Evolutionary conservation across 2,329 filamentous ascomycete species (phyloP), one percentile per base, ranked within the genome.

Genomic region (Chaetomium globosum): DNA sequence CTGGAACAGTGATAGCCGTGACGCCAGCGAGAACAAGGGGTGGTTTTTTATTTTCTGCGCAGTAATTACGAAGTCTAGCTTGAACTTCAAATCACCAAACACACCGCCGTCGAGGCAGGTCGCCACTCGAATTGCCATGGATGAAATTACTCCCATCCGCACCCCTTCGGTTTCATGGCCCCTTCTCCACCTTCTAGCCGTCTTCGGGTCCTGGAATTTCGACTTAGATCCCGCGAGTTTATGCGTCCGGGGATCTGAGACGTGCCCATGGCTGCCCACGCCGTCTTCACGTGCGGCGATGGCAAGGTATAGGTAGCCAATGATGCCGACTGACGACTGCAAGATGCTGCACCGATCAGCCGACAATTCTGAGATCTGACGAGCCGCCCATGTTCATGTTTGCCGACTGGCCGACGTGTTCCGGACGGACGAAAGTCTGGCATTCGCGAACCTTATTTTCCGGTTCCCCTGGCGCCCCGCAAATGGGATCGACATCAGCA

Each of bases 171-270:
- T 46, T 61, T 68, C 61, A 61, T 61, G 33, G 33, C 12, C 8
- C 43, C 46, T 21, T 51, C 23, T 46, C 49, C 54, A 31, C 54
- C 61, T 30, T 19, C 46, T 63, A 61, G 36, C 54, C 33, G 54
- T 56, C 48, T 61, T 59, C 57, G 54, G 54, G 49, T 65, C 55
- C 64, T 66, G 59, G 56, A 62, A 65, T 31, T 28, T 36, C 46
- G 19, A 65, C 63, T 23, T 10, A 26, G 33, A 57, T 51, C 54
- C 51, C 56, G 48, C 46, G 57, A 49, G 53, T 65, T 63, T 51
- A 64, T 69, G 67, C 68, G 64, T 39, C n/a, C 64, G 64, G 30
- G 31, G 9, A 48, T 63, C 61, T 68, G 67, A 73, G 71, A 69
- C 68, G 61, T 54, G 63, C 36, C 63, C 61, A 64, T 61, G 64